Evolutionary conservation across 257 asterid genomes (phyloP).

Genomic region (Misopates orontium): DNA sequence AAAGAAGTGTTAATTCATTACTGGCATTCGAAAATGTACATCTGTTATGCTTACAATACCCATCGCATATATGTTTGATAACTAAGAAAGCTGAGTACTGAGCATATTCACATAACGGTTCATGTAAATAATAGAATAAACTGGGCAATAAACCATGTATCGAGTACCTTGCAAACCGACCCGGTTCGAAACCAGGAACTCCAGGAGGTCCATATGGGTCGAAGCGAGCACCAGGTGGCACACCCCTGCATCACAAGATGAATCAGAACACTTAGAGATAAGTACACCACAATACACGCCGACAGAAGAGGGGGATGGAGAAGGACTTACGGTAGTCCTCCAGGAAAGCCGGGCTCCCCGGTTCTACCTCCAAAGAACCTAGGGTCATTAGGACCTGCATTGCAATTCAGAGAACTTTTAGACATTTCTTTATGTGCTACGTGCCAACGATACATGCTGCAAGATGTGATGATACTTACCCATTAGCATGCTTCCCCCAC

Average conservation of each 20-base stretch:
- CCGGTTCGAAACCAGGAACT: conserved; percentile 87
- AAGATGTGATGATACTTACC: conserved; percentile 49
- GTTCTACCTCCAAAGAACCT: conserved; percentile 62
- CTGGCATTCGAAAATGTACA: no score
- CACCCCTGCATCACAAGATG: conserved; percentile 43
- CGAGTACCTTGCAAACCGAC: conserved; percentile 63
- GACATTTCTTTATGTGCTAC: background rate
- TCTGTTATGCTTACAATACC: no score
- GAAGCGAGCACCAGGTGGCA: conserved; percentile 91
- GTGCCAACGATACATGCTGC: conserved; percentile 14
- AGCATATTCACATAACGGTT: background rate
- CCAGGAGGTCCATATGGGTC: conserved; percentile 92
- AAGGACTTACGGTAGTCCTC: conserved; percentile 52
- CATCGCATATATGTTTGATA: no score
- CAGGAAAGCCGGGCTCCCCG: conserved; percentile 52
- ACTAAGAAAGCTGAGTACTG: no score
- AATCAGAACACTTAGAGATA: background rate
- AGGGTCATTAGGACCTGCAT: conserved; percentile 80
- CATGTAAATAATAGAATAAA: no score
- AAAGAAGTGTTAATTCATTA: no score
- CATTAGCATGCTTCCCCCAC: conserved; percentile 67
- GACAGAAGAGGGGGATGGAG: background rate
- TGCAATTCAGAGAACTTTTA: conserved; percentile 4
- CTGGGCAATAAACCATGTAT: background rate
- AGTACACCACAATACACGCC: background rate